A percentile compares a stretch with the other conserved stretches of the same genome.
Evolutionary conservation across 176 grass and related monocot genomes (phyloP).

Genomic region (Musa beccarii): DNA sequence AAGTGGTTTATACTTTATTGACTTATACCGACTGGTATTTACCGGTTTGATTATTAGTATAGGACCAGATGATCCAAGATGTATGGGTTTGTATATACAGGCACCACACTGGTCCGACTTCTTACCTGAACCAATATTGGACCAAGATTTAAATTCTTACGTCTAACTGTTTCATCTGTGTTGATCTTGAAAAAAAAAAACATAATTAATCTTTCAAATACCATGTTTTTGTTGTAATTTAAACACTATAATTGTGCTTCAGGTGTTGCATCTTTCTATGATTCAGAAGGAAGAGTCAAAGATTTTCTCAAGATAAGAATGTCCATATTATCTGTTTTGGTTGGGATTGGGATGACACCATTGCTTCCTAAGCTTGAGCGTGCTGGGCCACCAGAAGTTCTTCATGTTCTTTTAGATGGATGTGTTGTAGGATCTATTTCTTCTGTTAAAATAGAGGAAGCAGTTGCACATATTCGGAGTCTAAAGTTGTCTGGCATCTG

Average conservation of each 20-base stretch:
- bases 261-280: conserved; percentile 84
- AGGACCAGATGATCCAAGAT: no score
- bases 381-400: conserved; percentile 64
- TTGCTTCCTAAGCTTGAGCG: conserved; percentile 63
- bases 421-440: conserved; percentile 77
- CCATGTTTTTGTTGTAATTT: background rate
- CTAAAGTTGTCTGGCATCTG: conserved; percentile 51
- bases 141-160: no score
- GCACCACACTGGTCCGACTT: no score
- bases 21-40: no score
- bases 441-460: conserved; percentile 43
- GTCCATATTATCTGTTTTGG: conserved; percentile 48
- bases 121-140: no score
- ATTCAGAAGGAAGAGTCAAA: conserved; percentile 61
- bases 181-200: background rate
- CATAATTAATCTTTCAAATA: background rate
- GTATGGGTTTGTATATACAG: no score
- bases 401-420: conserved; percentile 87
- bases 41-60: no score
- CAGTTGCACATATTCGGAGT: conserved; percentile 58
- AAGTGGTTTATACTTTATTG: no score
- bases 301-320: conserved; percentile 54
- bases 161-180: background rate
- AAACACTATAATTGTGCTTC: background rate
- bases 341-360: conserved; percentile 66